Conservation (phyloP, 2,329 filamentous ascomycete genomes). For the Berkeleyomyces rouxiae region DNA sequence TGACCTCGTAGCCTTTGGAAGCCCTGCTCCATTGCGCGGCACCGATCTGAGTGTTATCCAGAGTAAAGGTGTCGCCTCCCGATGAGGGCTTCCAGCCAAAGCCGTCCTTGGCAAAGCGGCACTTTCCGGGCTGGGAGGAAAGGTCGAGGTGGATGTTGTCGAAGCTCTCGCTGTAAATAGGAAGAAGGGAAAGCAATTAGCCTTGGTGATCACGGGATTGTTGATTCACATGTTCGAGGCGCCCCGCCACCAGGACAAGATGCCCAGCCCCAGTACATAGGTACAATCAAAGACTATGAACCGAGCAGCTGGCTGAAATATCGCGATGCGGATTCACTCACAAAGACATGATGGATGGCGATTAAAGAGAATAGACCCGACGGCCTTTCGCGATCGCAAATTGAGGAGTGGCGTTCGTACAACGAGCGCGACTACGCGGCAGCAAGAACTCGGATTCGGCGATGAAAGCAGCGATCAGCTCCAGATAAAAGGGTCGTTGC, state of each 20-base stretch:
- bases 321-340: neutral
- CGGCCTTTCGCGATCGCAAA: constrained; percentile 2
- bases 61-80: constrained; percentile 82
- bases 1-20: constrained; percentile 81
- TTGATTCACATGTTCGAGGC: neutral
- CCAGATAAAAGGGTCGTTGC: neutral
- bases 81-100: constrained; percentile 86
- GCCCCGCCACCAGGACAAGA: neutral
- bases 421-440: neutral
- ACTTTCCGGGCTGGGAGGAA: constrained; percentile 81
- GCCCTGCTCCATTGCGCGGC: constrained; percentile 90
- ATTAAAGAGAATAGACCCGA: neutral
- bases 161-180: constrained; percentile 60
- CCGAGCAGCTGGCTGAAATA: neutral
- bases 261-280: no score
- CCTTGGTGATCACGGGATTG: neutral
- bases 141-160: constrained; percentile 94
- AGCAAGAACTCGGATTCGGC: neutral
- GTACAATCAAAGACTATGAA: no score
- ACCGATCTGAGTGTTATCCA: constrained; percentile 72
- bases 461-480: neutral
- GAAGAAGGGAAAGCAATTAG: neutral
- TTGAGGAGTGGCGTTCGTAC: neutral
- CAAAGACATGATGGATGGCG: constrained; percentile 9
- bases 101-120: constrained; percentile 84